Conservation (phyloP, 2,329 filamentous ascomycete genomes). For the Diaporthe citriasiana region DNA sequence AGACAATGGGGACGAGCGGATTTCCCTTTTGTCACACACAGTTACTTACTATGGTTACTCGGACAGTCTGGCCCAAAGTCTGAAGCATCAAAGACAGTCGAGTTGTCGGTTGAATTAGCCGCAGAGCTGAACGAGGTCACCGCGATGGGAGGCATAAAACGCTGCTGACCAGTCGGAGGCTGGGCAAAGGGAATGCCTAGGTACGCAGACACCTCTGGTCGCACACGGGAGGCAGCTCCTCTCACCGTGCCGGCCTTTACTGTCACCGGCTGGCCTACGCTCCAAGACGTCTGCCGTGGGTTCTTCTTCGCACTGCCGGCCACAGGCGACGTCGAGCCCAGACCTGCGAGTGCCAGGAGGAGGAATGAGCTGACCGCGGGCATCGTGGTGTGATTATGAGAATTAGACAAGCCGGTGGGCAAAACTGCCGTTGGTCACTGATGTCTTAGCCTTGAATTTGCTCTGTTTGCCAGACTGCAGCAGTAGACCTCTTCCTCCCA, state of each 20-base stretch:
- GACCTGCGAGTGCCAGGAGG: neutral
- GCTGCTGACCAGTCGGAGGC: slow-evolving; percentile 30
- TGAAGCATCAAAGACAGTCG: slow-evolving; percentile 3
- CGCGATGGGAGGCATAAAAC: slow-evolving; percentile 27
- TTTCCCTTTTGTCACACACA: fast-evolving
- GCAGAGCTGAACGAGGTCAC: neutral
- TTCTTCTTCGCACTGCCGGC: neutral
- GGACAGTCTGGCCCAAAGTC: slow-evolving; percentile 19
- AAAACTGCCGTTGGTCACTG: neutral
- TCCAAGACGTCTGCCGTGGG: slow-evolving; percentile 9
- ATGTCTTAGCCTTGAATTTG: neutral
- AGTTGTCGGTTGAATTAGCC: slow-evolving; percentile 12
- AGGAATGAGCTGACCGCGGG: neutral
- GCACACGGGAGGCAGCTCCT: slow-evolving; percentile 6
- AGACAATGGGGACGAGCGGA: neutral
- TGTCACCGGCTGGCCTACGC: slow-evolving; percentile 3
- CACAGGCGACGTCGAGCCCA: neutral
- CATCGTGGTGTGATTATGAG: neutral
- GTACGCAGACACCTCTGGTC: slow-evolving; percentile 12
- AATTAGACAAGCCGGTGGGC: neutral
- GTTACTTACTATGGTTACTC: slow-evolving; percentile 13
- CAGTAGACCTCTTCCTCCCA: neutral
- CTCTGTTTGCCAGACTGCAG: neutral
- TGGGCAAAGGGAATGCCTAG: slow-evolving; percentile 32
- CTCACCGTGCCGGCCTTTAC: neutral